Percentiles rank a stretch among this genome's conserved stretches.
phyloP scores from a whole-genome alignment of 345 rosid genomes.

The Tarenaya hassleriana region DNA sequence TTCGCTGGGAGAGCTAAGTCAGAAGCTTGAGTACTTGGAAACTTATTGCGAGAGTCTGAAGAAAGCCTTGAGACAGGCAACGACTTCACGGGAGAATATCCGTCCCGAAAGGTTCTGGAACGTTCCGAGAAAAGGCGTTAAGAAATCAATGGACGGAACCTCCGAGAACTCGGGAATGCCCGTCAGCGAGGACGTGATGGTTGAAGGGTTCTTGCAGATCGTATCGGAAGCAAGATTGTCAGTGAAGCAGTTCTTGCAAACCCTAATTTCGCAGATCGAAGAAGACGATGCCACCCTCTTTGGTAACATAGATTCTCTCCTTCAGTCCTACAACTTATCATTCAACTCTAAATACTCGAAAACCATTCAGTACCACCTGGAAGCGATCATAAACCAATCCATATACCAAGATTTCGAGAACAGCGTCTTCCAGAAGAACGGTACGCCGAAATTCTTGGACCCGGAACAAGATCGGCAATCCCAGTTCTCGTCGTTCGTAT shows the following conservation, averaged over 20 bases:
- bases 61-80: slow-evolving; percentile 67
- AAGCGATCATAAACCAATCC: slow-evolving; percentile 70
- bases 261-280: slow-evolving; percentile 58
- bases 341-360: slow-evolving; percentile 59
- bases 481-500: slow-evolving; percentile 67
- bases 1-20: slow-evolving; percentile 59
- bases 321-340: slow-evolving; percentile 59
- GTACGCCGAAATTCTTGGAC: slow-evolving; percentile 64
- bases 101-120: slow-evolving; percentile 11
- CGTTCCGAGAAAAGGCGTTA: not conserved
- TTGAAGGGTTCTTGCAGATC: slow-evolving; percentile 85
- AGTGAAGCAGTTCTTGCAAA: slow-evolving; percentile 86
- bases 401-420: slow-evolving; percentile 93
- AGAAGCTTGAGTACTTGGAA: slow-evolving; percentile 81
- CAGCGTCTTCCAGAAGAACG: slow-evolving; percentile 65
- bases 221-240: slow-evolving; percentile 93
- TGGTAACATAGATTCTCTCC: slow-evolving; percentile 54
- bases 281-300: slow-evolving; percentile 51
- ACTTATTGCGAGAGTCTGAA: slow-evolving; percentile 74
- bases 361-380: slow-evolving; percentile 65
- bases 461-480: slow-evolving; percentile 70
- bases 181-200: slow-evolving; percentile 82
- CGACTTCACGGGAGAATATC: slow-evolving; percentile 18
- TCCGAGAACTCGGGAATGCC: slow-evolving; percentile 43
- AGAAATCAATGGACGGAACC: too few species aligned